Evolutionary conservation across 1,284 basidiomycete species (phyloP).

Genomic region (Lentinula novae-zelandiae): DNA sequence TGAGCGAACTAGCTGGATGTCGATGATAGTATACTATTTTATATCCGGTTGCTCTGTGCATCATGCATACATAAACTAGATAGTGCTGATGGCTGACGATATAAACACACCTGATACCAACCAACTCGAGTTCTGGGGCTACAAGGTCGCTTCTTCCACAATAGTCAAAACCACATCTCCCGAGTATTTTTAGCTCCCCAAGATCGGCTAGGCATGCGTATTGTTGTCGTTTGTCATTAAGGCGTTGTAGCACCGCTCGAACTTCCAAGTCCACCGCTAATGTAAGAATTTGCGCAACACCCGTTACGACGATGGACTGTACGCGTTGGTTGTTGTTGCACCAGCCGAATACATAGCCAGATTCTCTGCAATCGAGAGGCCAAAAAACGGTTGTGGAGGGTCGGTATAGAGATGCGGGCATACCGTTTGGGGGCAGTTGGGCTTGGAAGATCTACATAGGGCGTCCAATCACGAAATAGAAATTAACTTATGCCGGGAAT

Average conservation of each 20-base stretch:
- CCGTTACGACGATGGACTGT: constrained; percentile 45
- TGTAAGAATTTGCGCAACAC: constrained; percentile 24
- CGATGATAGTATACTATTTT: constrained; percentile 46
- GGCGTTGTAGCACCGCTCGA: constrained; percentile 2
- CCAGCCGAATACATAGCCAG: constrained; percentile 58
- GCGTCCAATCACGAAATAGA: no score
- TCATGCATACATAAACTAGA: constrained; percentile 13
- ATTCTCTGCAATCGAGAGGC: constrained; percentile 40
- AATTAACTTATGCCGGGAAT: neutral
- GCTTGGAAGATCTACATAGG: no score
- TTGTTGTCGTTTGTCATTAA: neutral
- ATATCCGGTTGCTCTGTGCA: constrained; percentile 22
- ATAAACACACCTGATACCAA: constrained; percentile 8
- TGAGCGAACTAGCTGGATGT: constrained; percentile 43
- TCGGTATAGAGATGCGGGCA: neutral
- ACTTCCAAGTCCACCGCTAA: constrained; percentile 1
- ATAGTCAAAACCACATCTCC: constrained; percentile 23
- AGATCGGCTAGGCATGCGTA: neutral
- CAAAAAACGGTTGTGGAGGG: constrained; percentile 34
- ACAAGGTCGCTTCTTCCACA: neutral
- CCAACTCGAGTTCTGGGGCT: constrained; percentile 18
- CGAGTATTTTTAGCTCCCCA: constrained; percentile 26
- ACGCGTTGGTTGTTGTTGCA: constrained; percentile 23
- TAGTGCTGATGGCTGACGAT: constrained; percentile 12
- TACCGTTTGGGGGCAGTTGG: neutral